phyloP scores from a whole-genome alignment of 768 basidiomycete species.

The Suillus clintonianus region DNA sequence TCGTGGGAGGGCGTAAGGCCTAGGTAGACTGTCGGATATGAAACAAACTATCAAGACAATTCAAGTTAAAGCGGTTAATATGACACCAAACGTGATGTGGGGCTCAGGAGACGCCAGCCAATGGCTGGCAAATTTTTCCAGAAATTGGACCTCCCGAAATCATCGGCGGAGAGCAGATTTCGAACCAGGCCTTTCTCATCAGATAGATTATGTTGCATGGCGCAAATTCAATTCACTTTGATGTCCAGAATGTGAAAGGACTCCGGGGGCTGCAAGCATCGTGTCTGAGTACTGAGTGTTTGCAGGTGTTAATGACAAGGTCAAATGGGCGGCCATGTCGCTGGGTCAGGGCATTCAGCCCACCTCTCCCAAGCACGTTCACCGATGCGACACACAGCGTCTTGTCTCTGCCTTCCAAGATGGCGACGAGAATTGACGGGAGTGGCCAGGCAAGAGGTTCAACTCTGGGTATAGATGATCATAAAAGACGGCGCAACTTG shows the following conservation, averaged over 20 bases:
- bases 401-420: constrained; percentile 35
- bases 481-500: constrained; percentile 76
- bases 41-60: not conserved
- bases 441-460: constrained; percentile 42
- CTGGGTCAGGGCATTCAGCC: constrained; percentile 30
- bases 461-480: constrained; percentile 78
- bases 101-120: not conserved
- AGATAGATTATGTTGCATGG: constrained; percentile 6
- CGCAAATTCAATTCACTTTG: constrained; percentile 11
- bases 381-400: constrained; percentile 39
- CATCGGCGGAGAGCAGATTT: constrained; percentile 3
- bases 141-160: constrained; percentile 7
- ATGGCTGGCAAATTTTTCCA: not conserved
- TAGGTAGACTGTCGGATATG: not conserved
- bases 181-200: constrained; percentile 1
- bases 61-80: not conserved
- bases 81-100: not conserved
- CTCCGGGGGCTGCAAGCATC: not conserved
- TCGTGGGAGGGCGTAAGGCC: not conserved
- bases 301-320: not conserved
- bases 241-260: not conserved
- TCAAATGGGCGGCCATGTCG: constrained; percentile 30
- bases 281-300: not conserved
- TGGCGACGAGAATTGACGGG: constrained; percentile 32
- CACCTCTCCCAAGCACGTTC: constrained; percentile 45